Conservation (phyloP, 768 basidiomycete genomes). For the Russula sp. region DNA sequence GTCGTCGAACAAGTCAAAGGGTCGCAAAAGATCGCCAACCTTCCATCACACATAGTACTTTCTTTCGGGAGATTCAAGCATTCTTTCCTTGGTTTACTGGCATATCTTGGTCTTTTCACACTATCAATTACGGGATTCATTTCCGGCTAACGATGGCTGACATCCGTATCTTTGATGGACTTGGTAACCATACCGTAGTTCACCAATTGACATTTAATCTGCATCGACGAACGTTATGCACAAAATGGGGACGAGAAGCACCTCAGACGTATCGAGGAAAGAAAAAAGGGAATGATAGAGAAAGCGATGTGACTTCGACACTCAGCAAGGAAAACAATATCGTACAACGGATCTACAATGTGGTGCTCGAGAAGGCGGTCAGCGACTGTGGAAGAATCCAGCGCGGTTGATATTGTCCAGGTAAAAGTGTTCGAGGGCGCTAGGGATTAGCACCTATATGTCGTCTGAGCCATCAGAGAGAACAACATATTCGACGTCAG, state of each 20-base stretch:
- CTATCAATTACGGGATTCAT: not conserved
- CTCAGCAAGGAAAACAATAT: not conserved
- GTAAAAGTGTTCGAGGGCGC: not conserved
- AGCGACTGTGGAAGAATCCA: not conserved
- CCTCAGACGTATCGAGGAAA: not conserved
- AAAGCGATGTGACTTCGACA: not conserved
- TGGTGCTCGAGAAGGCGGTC: not conserved
- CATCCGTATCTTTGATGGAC: not conserved
- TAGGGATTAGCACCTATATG: conserved; percentile 10
- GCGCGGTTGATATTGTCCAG: not conserved
- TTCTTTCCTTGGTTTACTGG: not conserved
- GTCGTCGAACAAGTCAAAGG: conserved; percentile 13
- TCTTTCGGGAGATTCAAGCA: not conserved
- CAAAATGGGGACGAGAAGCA: not conserved
- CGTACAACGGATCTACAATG: not conserved
- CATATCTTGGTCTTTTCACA: not conserved
- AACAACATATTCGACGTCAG: conserved; percentile 57
- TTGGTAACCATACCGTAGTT: not conserved
- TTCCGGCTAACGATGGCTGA: not conserved
- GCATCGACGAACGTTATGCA: not conserved
- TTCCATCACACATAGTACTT: conserved; percentile 11
- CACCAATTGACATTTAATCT: conserved; percentile 1
- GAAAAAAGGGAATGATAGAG: not conserved
- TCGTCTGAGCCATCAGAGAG: conserved; percentile 61
- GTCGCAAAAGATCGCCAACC: conserved; percentile 12